phyloP scores from a whole-genome alignment of 805 yeast species.

The Candida bentonensis region DNA sequence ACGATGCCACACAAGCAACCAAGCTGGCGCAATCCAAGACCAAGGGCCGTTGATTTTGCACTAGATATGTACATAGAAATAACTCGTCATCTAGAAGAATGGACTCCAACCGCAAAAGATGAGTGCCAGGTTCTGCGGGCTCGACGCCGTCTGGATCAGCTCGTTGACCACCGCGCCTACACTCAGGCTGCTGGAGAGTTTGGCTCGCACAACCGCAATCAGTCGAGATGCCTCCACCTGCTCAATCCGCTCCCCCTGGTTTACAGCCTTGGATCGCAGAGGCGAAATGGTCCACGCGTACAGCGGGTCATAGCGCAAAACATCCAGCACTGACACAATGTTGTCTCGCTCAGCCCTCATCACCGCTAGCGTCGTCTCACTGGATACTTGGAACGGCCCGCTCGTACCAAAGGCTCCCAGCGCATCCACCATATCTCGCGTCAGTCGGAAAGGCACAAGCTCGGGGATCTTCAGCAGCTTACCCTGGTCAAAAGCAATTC shows the following conservation, averaged over 20 bases:
- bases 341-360: slow-evolving; percentile 51
- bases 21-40: slow-evolving; percentile 23
- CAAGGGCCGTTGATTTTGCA: not conserved
- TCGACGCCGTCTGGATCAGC: slow-evolving; percentile 63
- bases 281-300: slow-evolving; percentile 88
- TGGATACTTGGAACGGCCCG: slow-evolving; percentile 60
- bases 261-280: slow-evolving; percentile 23
- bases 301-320: slow-evolving; percentile 81
- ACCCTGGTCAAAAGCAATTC: slow-evolving; percentile 95
- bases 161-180: slow-evolving; percentile 77
- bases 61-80: not conserved
- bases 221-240: slow-evolving; percentile 68
- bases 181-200: slow-evolving; percentile 59
- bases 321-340: slow-evolving; percentile 71
- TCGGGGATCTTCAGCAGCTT: slow-evolving; percentile 75
- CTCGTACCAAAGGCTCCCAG: slow-evolving; percentile 77
- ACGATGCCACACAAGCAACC: slow-evolving; percentile 52
- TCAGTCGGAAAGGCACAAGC: slow-evolving; percentile 81
- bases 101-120: slow-evolving; percentile 41
- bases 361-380: slow-evolving; percentile 60
- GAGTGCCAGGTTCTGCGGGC: slow-evolving; percentile 49
- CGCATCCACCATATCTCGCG: slow-evolving; percentile 85
- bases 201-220: slow-evolving; percentile 53
- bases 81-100: slow-evolving; percentile 14
- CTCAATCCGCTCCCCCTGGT: slow-evolving; percentile 9